Base-by-base conservation (phyloP, 2,329 filamentous ascomycete species). In the Pseudogymnoascus sp. region DNA sequence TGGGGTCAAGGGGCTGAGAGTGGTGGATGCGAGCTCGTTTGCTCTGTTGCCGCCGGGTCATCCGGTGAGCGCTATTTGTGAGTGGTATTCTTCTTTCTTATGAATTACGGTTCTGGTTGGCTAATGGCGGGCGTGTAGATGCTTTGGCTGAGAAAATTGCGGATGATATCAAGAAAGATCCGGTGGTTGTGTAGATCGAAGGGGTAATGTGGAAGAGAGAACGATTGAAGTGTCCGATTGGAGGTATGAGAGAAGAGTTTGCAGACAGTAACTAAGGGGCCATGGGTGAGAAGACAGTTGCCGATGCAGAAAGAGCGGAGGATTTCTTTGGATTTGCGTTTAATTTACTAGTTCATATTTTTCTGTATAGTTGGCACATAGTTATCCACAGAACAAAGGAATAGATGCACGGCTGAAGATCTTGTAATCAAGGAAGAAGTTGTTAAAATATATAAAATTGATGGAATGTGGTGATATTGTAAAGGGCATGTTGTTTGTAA, bases 121-220 rank as follows among this genome's bases (percentile, higher is more conserved):
- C 47, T 54, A 54, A 54, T 14, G n/a, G 1, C n/a, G n/a, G 47
- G 18, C 60, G 32, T 50, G 37, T 47, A 71, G 72, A 77, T 67
- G 73, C 72, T 64, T 65, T 78, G 8, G 76, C 75, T 0, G 75
- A 78, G 64, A 78, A 77, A 67, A 74, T 77, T 58, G 73, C 73
- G 1, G 69, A 68, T 20, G 67, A 62, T 32, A 70, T 70, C 14
- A 57, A 50, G 20, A 54, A 54, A n/a, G 47, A 54, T 54, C 47
- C 28, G 9, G 47, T 54, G 28, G 28, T 54, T 54, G 47, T 54
- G 28, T 54, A 54, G 28, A 32, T 54, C 25, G 28, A 54, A 2
- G n/a, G 28, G 28, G 16, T 14, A 39, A 30, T 16, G 22, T 30
- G 22, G 22, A 30, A 8, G 41, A 12, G 8, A 3, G 16, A n/a